Evolutionary conservation across 75 land plant species (phyloP).

Genomic region (Gnetum montanum): DNA sequence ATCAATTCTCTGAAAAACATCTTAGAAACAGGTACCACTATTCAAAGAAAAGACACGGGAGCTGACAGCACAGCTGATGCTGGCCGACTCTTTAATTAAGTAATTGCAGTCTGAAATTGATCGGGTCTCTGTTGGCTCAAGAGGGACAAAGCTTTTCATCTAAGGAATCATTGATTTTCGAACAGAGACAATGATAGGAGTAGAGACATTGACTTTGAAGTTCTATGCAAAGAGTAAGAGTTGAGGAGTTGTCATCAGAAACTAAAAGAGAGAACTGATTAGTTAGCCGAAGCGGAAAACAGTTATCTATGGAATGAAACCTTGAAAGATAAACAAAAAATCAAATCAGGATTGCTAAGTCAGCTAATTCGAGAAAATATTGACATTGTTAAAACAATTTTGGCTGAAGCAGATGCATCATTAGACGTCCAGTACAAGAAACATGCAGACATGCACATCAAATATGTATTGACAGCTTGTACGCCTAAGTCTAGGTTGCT

Average conservation of each 20-base stretch:
- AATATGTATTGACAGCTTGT: too few species aligned
- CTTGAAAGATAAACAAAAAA: conserved; percentile 2
- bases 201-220: conserved; percentile 22
- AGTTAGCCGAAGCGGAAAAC: conserved; percentile 13
- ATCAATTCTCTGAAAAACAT: conserved; percentile 20
- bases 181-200: conserved; percentile 16
- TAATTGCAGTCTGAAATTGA: conserved; percentile 17
- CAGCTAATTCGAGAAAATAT: conserved; percentile 23
- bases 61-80: conserved; percentile 5
- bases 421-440: conserved; percentile 1
- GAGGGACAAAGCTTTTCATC: conserved; percentile 19
- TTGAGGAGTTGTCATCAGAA: conserved; percentile 3
- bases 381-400: conserved; percentile 5
- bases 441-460: too few species aligned
- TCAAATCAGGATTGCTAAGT: neutral
- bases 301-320: neutral
- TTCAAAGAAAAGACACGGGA: conserved; percentile 17
- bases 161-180: conserved; percentile 10
- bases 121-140: conserved; percentile 6
- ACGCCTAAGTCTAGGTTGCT: too few species aligned
- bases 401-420: conserved; percentile 19
- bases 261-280: neutral
- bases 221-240: conserved; percentile 32
- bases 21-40: conserved; percentile 9
- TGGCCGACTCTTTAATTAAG: conserved; percentile 17